These are phyloP conservation scores for Bremia lactucae DNA, from an alignment of 352 stramenopile species.

Conservation along the genomic window DNA sequence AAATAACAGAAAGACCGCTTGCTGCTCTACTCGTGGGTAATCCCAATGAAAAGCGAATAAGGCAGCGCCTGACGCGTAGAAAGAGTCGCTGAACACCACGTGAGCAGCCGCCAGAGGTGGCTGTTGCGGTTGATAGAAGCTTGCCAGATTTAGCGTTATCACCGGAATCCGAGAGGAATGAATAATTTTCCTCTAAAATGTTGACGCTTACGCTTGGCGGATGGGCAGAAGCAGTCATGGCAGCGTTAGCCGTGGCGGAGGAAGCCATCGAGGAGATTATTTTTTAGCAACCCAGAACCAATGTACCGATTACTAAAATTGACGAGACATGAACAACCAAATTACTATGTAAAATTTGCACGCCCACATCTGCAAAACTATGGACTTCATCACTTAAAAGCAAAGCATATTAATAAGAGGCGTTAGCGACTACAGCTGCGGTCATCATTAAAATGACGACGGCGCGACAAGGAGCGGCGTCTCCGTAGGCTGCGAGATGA, in stretches of 20 bases:
- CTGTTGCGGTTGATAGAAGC: conserved; percentile 1
- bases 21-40: conserved; percentile 15
- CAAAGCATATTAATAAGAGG: background rate
- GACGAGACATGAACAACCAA: too few species aligned
- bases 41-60: conserved; percentile 25
- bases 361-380: background rate
- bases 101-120: conserved; percentile 9
- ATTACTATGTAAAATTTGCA: background rate
- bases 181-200: conserved; percentile 12
- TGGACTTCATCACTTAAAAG: background rate
- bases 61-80: conserved; percentile 11
- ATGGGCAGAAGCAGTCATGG: background rate
- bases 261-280: conserved; percentile 3
- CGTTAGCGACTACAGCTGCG: conserved; percentile 14
- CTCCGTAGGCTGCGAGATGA: conserved; percentile 15
- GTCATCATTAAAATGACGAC: conserved; percentile 8
- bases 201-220: conserved; percentile 15
- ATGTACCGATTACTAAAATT: too few species aligned
- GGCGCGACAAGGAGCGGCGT: too few species aligned
- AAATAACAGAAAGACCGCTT: conserved; percentile 35
- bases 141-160: conserved; percentile 6
- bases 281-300: background rate
- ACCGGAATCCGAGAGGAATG: conserved; percentile 12
- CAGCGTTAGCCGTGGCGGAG: background rate
- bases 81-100: conserved; percentile 17